A percentile compares a stretch with the other conserved stretches of the same genome.
phyloP scores from a whole-genome alignment of 2,329 filamentous ascomycete genomes.

The Huntiella savannae region DNA sequence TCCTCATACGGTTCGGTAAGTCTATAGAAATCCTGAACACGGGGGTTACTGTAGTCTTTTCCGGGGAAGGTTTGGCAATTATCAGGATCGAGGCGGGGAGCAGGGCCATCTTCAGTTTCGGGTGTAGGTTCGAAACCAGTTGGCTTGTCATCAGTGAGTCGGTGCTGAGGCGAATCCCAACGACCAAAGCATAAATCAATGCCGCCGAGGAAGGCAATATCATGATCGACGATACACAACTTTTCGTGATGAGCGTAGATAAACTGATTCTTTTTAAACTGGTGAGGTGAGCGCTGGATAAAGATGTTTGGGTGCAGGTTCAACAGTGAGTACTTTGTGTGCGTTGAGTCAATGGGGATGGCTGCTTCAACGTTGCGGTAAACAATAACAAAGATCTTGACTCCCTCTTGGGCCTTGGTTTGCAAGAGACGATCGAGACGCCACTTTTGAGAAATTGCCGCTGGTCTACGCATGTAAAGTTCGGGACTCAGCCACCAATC shows the following conservation, averaged over 20 bases:
- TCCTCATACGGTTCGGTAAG: conserved; percentile 92
- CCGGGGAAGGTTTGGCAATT: conserved; percentile 93
- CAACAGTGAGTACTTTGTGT: conserved; percentile 88
- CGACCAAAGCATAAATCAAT: conserved; percentile 93
- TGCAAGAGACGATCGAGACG: conserved; percentile 83
- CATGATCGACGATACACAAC: conserved; percentile 90
- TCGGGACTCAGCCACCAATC: conserved; percentile 98
- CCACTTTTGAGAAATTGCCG: conserved; percentile 96
- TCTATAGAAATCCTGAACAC: conserved; percentile 86
- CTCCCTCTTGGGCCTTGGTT: conserved; percentile 79
- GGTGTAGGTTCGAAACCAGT: conserved; percentile 69
- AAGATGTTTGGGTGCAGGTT: conserved; percentile 94
- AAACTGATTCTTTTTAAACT: conserved; percentile 97
- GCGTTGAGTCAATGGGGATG: conserved; percentile 93
- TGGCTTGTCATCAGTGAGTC: conserved; percentile 76
- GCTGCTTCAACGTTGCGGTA: conserved; percentile 96
- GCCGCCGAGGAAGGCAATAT: conserved; percentile 84
- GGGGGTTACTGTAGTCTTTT: conserved; percentile 94
- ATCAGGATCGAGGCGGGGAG: conserved; percentile 61
- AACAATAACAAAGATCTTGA: conserved; percentile 95
- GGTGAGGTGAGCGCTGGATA: conserved; percentile 87
- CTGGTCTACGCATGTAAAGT: conserved; percentile 80
- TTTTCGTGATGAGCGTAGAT: conserved; percentile 99
- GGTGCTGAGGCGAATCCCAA: conserved; percentile 92
- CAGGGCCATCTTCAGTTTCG: conserved; percentile 23